Evolutionary conservation across 208 protist species (phyloP).

Genomic region (Phytomonas serpens): DNA sequence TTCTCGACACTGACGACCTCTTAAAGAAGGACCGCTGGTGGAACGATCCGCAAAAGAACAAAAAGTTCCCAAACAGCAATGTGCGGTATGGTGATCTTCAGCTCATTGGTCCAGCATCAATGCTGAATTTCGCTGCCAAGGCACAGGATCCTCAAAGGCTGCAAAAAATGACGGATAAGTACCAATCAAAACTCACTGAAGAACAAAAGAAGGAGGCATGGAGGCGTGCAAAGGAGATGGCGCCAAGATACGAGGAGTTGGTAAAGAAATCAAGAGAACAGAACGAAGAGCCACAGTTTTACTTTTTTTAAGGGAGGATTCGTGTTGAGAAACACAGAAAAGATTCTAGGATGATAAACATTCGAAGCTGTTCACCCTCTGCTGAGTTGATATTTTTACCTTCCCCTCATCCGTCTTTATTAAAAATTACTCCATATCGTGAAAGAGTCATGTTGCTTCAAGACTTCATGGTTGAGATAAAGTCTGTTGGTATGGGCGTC

Average conservation of each 20-base stretch:
- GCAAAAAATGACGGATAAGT: conserved; percentile 83
- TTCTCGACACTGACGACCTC: conserved; percentile 79
- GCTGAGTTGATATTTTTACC: neutral
- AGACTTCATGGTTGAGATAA: neutral
- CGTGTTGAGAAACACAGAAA: neutral
- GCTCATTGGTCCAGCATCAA: conserved; percentile 74
- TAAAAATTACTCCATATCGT: neutral
- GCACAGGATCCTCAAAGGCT: conserved; percentile 68
- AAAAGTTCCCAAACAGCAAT: conserved; percentile 70
- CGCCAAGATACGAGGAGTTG: conserved; percentile 76
- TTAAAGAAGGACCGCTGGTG: conserved; percentile 87
- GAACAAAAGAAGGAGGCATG: conserved; percentile 81
- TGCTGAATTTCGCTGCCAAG: conserved; percentile 88
- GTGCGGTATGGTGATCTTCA: conserved; percentile 73
- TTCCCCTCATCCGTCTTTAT: neutral
- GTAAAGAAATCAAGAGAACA: conserved; percentile 67
- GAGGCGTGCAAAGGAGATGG: conserved; percentile 86
- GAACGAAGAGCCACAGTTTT: conserved; percentile 79
- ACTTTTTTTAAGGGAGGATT: conserved; percentile 51
- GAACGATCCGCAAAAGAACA: conserved; percentile 80
- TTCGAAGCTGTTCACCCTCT: neutral
- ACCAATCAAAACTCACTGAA: conserved; percentile 69
- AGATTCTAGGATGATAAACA: neutral
- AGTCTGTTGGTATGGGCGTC: neutral
- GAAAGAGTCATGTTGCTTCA: neutral